Evolutionary conservation across 371 early-diverging fungal species (phyloP).

Genomic region (Mortierella sp.): DNA sequence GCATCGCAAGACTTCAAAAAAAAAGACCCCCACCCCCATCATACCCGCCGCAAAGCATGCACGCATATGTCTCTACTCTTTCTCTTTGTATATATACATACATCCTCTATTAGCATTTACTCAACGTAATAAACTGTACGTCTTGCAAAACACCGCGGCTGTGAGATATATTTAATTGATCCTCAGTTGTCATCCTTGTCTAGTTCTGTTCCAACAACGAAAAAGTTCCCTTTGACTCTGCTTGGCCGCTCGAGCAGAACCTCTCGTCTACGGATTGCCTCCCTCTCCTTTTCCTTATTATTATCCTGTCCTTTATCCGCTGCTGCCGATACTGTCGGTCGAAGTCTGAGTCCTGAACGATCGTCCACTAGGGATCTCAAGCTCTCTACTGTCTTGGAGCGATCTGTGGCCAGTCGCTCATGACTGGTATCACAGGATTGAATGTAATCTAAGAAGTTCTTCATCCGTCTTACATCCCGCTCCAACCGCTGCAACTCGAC

Average conservation of each 20-base stretch:
- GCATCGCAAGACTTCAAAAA: too few species aligned
- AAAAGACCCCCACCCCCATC: too few species aligned
- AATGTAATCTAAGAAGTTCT: constrained; percentile 41
- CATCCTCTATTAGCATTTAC: background rate
- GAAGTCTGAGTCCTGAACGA: constrained; percentile 27
- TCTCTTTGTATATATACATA: constrained; percentile 6
- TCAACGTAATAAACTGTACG: background rate
- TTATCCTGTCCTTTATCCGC: background rate
- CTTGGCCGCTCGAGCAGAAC: constrained; percentile 25
- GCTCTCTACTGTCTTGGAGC: constrained; percentile 9
- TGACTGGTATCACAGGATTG: constrained; percentile 6
- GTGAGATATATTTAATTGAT: too few species aligned
- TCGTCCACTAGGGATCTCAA: constrained; percentile 47
- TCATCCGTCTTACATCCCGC: constrained; percentile 39
- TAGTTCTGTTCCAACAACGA: constrained; percentile 31
- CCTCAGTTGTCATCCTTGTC: constrained; percentile 21
- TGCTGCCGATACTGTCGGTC: constrained; percentile 4
- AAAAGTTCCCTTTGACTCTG: constrained; percentile 44
- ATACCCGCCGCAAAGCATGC: background rate
- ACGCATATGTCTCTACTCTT: background rate
- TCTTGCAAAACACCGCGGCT: too few species aligned
- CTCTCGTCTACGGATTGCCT: constrained; percentile 15
- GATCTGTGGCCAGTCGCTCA: background rate
- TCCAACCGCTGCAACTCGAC: constrained; percentile 17
- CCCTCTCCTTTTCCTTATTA: constrained; percentile 7